Base-by-base conservation (phyloP, 495 filamentous ascomycete genomes). In the Oleoguttula mirabilis region DNA sequence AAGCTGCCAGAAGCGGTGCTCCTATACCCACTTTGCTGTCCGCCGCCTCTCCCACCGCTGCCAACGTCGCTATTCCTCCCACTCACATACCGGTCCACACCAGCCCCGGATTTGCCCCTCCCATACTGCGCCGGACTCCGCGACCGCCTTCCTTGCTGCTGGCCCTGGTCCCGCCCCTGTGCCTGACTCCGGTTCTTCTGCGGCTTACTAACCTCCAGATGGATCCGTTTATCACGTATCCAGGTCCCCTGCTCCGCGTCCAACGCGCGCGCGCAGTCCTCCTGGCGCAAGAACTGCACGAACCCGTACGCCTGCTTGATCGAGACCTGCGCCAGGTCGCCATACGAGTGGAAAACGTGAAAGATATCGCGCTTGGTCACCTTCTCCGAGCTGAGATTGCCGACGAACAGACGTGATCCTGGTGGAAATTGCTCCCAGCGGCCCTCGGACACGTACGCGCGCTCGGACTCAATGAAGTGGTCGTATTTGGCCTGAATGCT, bases 291-390 rank as follows among this genome's bases (percentile, higher is more conserved):
- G 47, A 88, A 98, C 57, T 98, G 90, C 30, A 95, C 86, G 55
- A 98, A 98, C 3, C 90, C 90, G 63, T 94, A 98, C 2, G 87
- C 87, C 59, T 88, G 84, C 56, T 96, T 96, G 55, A 98, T 84
- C 2, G 88, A 94, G 28, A 98, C 85, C 58, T 98, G 90, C 2
- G 88, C 88, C 25, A 98, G 65, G 41, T 78, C 80, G 24, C 90
- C 90, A 60, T 87, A 88, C 32, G 73, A 71, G 56, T 81, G 77
- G 54, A 98, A 98, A 12, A 84, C 69, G 46, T 88, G 80, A 55
- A 93, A 96, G 27, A 96, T 72, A 58, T 95, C 88, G 45, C 82
- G 75, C 60, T 98, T 96, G 0, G 88, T 88, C 10, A 94, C 86
- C 57, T 84, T 75, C 55, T 98, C 90, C 19, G 82, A 88, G 20